Conservation (phyloP, 2,329 filamentous ascomycete genomes). For the Polytolypa hystricis region DNA sequence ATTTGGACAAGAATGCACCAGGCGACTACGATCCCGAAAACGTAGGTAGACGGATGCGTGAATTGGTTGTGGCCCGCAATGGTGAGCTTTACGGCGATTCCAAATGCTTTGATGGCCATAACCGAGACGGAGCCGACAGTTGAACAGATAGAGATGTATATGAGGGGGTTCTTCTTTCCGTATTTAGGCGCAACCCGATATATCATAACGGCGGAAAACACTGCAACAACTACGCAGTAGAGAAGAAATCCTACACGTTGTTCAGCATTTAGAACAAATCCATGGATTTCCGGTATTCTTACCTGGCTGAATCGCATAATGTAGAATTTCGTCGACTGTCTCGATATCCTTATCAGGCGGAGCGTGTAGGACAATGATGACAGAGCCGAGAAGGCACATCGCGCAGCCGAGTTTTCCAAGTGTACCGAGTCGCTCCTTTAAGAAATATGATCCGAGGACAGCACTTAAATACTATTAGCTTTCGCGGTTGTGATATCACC, state of each 20-base stretch:
- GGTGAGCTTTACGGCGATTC: slow-evolving; percentile 92
- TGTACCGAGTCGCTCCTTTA: slow-evolving; percentile 79
- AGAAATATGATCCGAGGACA: slow-evolving; percentile 86
- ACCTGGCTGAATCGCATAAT: slow-evolving; percentile 88
- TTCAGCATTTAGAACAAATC: slow-evolving; percentile 5
- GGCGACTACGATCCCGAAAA: slow-evolving; percentile 84
- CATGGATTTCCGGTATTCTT: slow-evolving; percentile 21
- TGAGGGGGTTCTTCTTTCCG: slow-evolving; percentile 88
- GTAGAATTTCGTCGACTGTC: slow-evolving; percentile 82
- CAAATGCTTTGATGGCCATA: slow-evolving; percentile 98
- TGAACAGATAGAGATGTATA: slow-evolving; percentile 96
- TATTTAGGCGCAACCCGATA: slow-evolving; percentile 83
- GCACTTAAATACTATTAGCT: slow-evolving; percentile 43
- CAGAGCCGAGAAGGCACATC: slow-evolving; percentile 87
- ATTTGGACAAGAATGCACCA: slow-evolving; percentile 98
- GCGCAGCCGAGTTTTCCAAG: slow-evolving; percentile 91
- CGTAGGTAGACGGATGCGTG: slow-evolving; percentile 86
- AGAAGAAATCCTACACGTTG: slow-evolving; percentile 63
- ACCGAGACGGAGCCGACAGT: slow-evolving; percentile 94
- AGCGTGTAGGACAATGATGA: slow-evolving; percentile 95
- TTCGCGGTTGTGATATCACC: slow-evolving; percentile 10
- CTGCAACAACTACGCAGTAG: slow-evolving; percentile 67
- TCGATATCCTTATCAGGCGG: slow-evolving; percentile 85
- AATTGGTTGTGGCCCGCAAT: slow-evolving; percentile 93
- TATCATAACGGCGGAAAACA: slow-evolving; percentile 89